Conservation (phyloP, 2,329 filamentous ascomycete genomes). For the Diplodia sapinea region DNA sequence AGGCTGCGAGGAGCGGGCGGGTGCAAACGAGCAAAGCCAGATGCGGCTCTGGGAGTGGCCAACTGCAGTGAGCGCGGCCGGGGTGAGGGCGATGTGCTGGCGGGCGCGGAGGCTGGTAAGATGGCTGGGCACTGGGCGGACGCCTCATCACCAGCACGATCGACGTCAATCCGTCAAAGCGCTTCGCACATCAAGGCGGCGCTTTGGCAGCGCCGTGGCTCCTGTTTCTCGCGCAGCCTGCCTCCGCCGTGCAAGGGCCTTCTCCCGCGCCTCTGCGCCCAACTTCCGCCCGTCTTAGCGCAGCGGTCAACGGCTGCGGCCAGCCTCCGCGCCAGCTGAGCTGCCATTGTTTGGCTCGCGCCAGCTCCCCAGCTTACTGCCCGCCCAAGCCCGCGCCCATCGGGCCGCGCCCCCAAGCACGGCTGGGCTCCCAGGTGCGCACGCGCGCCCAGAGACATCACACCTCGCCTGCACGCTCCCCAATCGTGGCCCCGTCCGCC, state of each 20-base stretch:
- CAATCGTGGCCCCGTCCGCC: slow-evolving; percentile 10
- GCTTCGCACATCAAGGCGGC: slow-evolving; percentile 13
- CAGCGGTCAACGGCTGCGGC: slow-evolving; percentile 16
- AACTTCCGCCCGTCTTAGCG: slow-evolving; percentile 1
- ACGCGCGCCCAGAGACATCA: slow-evolving; percentile 21
- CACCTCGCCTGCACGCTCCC: slow-evolving; percentile 22
- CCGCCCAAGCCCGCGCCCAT: not conserved
- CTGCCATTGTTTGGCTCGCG: not conserved
- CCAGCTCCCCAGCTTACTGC: slow-evolving; percentile 1
- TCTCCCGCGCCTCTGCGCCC: not conserved
- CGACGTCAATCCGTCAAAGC: slow-evolving; percentile 21
- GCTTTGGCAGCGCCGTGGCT: slow-evolving; percentile 18
- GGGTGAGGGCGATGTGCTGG: slow-evolving; percentile 24
- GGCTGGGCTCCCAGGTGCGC: slow-evolving; percentile 5
- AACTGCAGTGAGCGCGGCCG: slow-evolving; percentile 12
- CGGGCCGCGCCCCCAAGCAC: slow-evolving; percentile 1
- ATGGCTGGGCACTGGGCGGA: not conserved
- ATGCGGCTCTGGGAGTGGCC: slow-evolving; percentile 25
- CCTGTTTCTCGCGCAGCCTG: slow-evolving; percentile 9
- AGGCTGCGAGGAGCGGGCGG: slow-evolving; percentile 12
- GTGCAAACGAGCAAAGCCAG: slow-evolving; percentile 19
- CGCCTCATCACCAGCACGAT: slow-evolving; percentile 17
- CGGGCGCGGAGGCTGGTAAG: slow-evolving; percentile 9
- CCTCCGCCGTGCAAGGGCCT: not conserved
- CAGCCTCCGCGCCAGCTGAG: slow-evolving; percentile 11